phyloP scores from a whole-genome alignment of 2,329 filamentous ascomycete genomes.

The Pyricularia pennisetigena region DNA sequence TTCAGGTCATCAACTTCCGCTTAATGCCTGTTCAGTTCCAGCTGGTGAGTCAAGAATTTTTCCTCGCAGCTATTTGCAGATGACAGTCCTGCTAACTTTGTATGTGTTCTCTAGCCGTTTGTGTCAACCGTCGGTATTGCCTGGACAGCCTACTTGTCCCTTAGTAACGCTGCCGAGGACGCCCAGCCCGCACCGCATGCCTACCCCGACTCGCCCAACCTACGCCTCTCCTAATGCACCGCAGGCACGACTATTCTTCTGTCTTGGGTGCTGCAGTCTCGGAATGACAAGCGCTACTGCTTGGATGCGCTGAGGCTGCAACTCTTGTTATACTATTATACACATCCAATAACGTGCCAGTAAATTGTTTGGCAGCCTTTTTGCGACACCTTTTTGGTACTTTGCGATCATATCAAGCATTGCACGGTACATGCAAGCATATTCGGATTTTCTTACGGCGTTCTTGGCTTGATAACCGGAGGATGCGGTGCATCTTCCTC shows the following conservation, averaged over 20 bases:
- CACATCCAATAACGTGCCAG: neutral
- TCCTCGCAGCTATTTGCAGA: conserved; percentile 2
- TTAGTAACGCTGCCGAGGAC: conserved; percentile 81
- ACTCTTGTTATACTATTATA: neutral
- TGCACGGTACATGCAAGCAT: neutral
- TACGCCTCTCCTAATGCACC: conserved; percentile 12
- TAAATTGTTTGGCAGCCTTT: neutral
- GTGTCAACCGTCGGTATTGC: conserved; percentile 93
- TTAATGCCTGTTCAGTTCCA: conserved; percentile 93
- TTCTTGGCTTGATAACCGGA: neutral
- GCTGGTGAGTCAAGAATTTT: conserved; percentile 56
- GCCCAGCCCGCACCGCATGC: conserved; percentile 23
- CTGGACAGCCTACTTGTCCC: conserved; percentile 93
- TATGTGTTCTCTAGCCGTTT: conserved; percentile 58
- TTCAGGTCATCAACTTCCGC: conserved; percentile 95
- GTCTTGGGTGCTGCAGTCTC: neutral
- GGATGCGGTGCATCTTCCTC: neutral
- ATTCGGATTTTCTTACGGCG: neutral
- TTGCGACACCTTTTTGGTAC: neutral
- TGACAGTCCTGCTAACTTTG: neutral
- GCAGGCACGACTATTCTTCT: neutral
- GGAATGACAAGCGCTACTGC: neutral
- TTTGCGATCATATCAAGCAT: neutral
- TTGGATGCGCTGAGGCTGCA: neutral
- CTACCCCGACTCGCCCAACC: conserved; percentile 21